Conservation (phyloP, 768 basidiomycete genomes). For the Boletus reticulatus region DNA sequence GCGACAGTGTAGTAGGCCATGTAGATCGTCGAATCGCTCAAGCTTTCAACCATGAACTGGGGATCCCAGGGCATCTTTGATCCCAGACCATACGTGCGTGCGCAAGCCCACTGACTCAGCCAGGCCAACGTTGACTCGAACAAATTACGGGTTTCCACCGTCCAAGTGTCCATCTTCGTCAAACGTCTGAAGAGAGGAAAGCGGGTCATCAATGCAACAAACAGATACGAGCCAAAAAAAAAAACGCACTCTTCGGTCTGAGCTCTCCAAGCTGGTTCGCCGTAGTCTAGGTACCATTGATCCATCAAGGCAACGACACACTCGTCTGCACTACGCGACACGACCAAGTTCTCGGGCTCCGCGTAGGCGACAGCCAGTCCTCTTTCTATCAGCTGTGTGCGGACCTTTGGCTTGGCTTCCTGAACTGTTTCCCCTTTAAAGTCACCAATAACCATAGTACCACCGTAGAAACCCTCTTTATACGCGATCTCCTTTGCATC, state of each 20-base stretch:
- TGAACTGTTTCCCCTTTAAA: slow-evolving; percentile 87
- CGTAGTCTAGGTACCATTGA: slow-evolving; percentile 99
- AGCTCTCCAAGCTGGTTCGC: slow-evolving; percentile 85
- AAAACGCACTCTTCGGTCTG: slow-evolving; percentile 68
- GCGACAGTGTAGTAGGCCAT: slow-evolving; percentile 98
- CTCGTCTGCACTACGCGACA: slow-evolving; percentile 91
- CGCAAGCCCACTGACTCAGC: slow-evolving; percentile 99
- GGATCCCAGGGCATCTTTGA: slow-evolving; percentile 97
- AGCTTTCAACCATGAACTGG: slow-evolving; percentile 92
- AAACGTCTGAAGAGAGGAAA: slow-evolving; percentile 53
- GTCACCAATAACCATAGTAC: slow-evolving; percentile 87
- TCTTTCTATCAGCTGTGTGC: slow-evolving; percentile 74
- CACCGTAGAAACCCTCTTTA: slow-evolving; percentile 97
- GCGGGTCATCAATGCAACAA: neutral
- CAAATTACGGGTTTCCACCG: slow-evolving; percentile 84
- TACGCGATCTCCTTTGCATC: slow-evolving; percentile 98
- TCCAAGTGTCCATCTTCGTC: slow-evolving; percentile 86
- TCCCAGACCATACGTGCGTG: slow-evolving; percentile 95
- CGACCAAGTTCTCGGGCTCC: slow-evolving; percentile 89
- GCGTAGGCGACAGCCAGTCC: slow-evolving; percentile 88
- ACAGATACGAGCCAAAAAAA: neutral
- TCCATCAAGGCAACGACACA: slow-evolving; percentile 98
- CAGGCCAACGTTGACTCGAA: slow-evolving; percentile 92
- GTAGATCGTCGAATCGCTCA: slow-evolving; percentile 98
- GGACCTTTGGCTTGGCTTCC: slow-evolving; percentile 88